These are phyloP conservation scores for Hypoxylon sp. DNA, from an alignment of 2,329 filamentous ascomycete genomes.

Conservation along the genomic window DNA sequence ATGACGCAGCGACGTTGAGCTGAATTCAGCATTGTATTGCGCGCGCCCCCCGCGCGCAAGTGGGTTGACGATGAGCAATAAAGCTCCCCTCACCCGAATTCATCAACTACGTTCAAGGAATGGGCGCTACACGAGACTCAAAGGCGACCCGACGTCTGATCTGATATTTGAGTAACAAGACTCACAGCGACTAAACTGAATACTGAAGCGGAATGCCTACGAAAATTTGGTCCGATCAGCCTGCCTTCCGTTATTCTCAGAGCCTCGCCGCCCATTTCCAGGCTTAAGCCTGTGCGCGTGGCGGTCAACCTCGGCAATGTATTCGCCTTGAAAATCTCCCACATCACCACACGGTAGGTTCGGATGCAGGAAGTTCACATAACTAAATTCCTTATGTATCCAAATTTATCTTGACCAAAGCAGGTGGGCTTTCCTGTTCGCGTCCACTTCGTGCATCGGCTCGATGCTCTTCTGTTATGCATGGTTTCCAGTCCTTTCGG, in stretches of 20 bases:
- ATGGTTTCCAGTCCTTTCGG: background rate
- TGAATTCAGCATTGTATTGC: background rate
- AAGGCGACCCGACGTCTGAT: background rate
- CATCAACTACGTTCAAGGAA: background rate
- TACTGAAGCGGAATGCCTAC: background rate
- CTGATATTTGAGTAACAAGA: background rate
- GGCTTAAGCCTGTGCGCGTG: background rate
- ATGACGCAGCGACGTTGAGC: background rate
- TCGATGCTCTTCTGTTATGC: background rate
- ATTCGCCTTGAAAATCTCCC: background rate
- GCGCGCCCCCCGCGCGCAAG: background rate
- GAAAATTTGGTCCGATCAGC: background rate
- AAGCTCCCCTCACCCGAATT: background rate
- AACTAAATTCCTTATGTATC: background rate
- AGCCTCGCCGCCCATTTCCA: background rate
- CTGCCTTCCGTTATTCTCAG: conserved; percentile 7
- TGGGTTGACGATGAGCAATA: background rate
- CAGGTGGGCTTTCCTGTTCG: background rate
- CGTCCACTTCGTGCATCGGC: background rate
- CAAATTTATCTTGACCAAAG: conserved; percentile 3
- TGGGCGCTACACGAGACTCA: background rate
- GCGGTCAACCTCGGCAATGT: background rate
- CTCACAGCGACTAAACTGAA: background rate
- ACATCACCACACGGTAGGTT: background rate
- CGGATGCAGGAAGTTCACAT: background rate